Evolutionary conservation across 140 eudicot genomes (phyloP).

Genomic region (Eryngium alpinum): DNA sequence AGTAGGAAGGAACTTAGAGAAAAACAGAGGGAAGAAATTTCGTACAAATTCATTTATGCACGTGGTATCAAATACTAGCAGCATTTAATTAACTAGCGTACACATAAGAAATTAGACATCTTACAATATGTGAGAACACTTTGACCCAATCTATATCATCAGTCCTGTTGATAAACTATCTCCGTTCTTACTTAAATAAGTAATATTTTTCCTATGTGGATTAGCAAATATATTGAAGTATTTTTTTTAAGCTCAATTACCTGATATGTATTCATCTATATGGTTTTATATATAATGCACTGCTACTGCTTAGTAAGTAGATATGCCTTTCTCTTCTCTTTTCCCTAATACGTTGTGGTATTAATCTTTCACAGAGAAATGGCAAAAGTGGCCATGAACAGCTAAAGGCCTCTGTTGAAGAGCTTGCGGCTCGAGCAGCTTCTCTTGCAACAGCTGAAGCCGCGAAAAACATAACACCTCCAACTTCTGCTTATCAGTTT

Average conservation of each 20-base stretch:
- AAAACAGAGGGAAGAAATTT: background rate
- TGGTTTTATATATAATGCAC: background rate
- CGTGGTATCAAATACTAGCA: background rate
- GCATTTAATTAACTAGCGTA: background rate
- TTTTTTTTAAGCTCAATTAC: background rate
- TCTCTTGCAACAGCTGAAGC: conserved; percentile 80
- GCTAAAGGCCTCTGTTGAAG: conserved; percentile 55
- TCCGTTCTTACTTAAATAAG: background rate
- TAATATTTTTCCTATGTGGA: background rate
- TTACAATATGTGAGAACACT: background rate
- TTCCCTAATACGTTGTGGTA: background rate
- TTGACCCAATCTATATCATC: background rate
- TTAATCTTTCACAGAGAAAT: conserved; percentile 35
- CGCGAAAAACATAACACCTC: conserved; percentile 68
- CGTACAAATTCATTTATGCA: background rate
- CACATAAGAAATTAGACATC: background rate
- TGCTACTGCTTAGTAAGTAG: background rate
- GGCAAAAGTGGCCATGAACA: conserved; percentile 44
- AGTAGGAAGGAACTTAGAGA: background rate
- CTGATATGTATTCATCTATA: too few species aligned
- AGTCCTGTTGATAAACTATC: background rate
- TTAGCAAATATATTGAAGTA: background rate
- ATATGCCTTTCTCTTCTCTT: background rate
- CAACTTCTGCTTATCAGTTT: conserved; percentile 87
- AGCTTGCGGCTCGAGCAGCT: conserved; percentile 95